Evolutionary conservation across 768 basidiomycete species (phyloP).

Genomic region (Mycena sanguinolenta): DNA sequence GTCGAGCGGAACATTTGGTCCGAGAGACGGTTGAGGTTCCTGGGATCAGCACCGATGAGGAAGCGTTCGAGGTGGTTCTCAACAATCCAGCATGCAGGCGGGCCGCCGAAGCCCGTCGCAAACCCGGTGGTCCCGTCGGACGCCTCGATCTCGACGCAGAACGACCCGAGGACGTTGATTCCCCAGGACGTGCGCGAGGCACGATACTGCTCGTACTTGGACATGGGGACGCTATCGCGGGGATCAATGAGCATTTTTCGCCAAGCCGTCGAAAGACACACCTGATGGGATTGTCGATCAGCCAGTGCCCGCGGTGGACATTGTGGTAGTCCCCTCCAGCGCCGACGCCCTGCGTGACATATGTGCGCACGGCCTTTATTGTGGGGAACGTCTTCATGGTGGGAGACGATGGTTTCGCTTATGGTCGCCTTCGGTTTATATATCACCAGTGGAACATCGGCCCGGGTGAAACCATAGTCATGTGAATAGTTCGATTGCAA

Average conservation of each 20-base stretch:
- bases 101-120: conserved; percentile 48
- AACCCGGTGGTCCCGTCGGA: conserved; percentile 48
- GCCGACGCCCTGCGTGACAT: conserved; percentile 39
- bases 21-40: conserved; percentile 45
- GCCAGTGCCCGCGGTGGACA: conserved; percentile 43
- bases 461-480: too few relatives aligned
- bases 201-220: conserved; percentile 44
- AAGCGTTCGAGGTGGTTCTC: conserved; percentile 46
- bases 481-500: too few relatives aligned
- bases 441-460: too few relatives aligned
- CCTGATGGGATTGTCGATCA: conserved; percentile 43
- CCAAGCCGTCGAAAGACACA: conserved; percentile 22
- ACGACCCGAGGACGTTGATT: conserved; percentile 47
- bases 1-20: conserved; percentile 49
- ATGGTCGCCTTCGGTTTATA: too few relatives aligned
- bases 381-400: conserved; percentile 41
- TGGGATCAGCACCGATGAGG: conserved; percentile 46
- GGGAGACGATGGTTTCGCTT: not conserved
- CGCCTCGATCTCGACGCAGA: conserved; percentile 46
- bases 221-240: conserved; percentile 39
- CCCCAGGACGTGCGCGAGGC: conserved; percentile 46
- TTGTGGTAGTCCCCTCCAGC: conserved; percentile 43
- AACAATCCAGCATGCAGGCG: conserved; percentile 49
- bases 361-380: conserved; percentile 42
- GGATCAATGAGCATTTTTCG: conserved; percentile 8